Base-by-base conservation (phyloP, 2,329 filamentous ascomycete genomes). In the Penicillium sp. region DNA sequence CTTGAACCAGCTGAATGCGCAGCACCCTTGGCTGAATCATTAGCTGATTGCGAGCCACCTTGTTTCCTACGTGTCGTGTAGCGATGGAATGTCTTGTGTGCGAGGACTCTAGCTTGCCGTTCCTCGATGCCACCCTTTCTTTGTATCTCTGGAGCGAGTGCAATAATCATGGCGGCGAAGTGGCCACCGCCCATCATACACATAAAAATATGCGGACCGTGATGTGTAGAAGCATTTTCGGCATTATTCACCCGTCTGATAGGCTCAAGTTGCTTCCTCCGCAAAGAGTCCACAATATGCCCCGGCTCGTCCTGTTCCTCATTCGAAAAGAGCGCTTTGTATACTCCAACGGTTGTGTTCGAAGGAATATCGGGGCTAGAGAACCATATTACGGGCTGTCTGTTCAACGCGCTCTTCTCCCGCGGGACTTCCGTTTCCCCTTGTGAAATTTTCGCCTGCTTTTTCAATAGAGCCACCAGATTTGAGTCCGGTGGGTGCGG, bases 161-260 rank as follows among this genome's bases (percentile, higher is more conserved):
- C 91, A 11, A 99, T 89, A 11, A 97, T 81, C 92, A 97, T 97
- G 51, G 90, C 94, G 0, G 94, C 94, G 68, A 99, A 99, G 71
- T 99, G 94, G 0, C 94, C 94, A 59, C 94, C 94, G 23, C 94
- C 94, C 51, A 99, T 96, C 94, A 99, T 99, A 74, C 92, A 97
- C 48, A 99, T 82, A 69, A 99, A 97, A 50, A 96, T 85, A 69
- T 97, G 92, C 2, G 91, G 90, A 7, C 87, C 86, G 11, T 45
- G 30, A 46, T 50, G 33, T 23, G 85, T 57, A 20, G 64, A 38
- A 38, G 79, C 7, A 24, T 28, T 38, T 12, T 43, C 74, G 1
- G 81, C 76, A 59, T 46, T 45, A 35, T 54, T 50, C n/a, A 50
- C 38, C 7, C 47, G 42, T 18, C 43, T 55, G 54, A 78, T 83